phyloP scores from a whole-genome alignment of 352 stramenopile genomes.

The Pythium dissotocum region DNA sequence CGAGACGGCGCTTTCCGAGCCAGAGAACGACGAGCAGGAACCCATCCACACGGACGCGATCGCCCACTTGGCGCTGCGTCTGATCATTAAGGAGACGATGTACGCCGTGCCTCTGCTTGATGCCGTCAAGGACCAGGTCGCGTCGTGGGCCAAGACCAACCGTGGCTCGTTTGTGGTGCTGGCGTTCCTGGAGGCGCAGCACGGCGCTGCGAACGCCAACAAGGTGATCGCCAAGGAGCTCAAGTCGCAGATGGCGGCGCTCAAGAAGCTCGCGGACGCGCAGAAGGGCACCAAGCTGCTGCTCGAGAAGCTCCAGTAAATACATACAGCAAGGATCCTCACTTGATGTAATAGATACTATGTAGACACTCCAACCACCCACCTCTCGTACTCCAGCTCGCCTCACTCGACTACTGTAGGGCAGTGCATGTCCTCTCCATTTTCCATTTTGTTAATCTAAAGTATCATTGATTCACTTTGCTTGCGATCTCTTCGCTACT shows the following conservation, averaged over 20 bases:
- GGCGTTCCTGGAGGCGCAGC: slow-evolving; percentile 71
- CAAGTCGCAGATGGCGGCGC: slow-evolving; percentile 49
- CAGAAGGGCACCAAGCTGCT: slow-evolving; percentile 85
- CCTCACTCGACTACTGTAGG: too few species aligned
- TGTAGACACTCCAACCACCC: neutral
- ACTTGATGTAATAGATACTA: slow-evolving; percentile 9
- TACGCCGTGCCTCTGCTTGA: slow-evolving; percentile 55
- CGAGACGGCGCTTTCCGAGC: slow-evolving; percentile 43
- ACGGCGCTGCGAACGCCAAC: slow-evolving; percentile 46
- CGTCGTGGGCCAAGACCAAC: slow-evolving; percentile 65
- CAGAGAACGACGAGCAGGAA: slow-evolving; percentile 45
- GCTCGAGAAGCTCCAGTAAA: slow-evolving; percentile 72
- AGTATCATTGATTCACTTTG: neutral
- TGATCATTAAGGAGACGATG: slow-evolving; percentile 75
- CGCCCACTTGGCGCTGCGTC: slow-evolving; percentile 70
- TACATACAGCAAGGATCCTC: slow-evolving; percentile 32
- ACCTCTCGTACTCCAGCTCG: too few species aligned
- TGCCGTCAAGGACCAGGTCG: slow-evolving; percentile 46
- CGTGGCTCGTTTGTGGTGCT: slow-evolving; percentile 85
- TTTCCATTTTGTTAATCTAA: neutral
- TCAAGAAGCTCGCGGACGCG: slow-evolving; percentile 57
- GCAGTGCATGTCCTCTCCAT: neutral
- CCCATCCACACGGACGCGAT: slow-evolving; percentile 74
- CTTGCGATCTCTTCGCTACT: too few species aligned
- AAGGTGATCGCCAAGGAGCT: slow-evolving; percentile 65